Evolutionary conservation across 140 eudicot species (phyloP).

Genomic region (Flaveria floridana): DNA sequence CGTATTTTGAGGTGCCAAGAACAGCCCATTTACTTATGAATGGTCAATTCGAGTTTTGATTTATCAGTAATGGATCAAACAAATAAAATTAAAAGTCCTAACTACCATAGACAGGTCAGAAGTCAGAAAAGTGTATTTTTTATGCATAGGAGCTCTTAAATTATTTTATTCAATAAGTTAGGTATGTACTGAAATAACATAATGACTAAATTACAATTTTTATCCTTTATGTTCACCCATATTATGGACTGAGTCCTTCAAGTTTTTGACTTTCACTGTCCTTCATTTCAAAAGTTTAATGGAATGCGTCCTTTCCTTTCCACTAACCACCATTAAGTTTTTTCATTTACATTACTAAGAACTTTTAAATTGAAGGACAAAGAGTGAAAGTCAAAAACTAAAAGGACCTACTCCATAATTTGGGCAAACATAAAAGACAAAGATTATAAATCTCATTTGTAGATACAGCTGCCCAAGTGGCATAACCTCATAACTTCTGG

Average conservation of each 20-base stretch:
- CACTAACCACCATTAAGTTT: too few species aligned
- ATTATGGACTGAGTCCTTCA: neutral
- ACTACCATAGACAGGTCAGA: neutral
- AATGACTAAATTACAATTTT: neutral
- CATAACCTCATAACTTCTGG: too few species aligned
- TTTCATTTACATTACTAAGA: too few species aligned
- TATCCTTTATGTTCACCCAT: neutral
- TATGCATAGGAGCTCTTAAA: neutral
- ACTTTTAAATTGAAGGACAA: too few species aligned
- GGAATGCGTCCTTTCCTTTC: too few species aligned
- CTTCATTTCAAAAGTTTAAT: too few species aligned
- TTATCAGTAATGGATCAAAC: neutral
- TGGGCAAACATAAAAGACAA: too few species aligned
- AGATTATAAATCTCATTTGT: too few species aligned
- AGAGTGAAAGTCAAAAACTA: too few species aligned
- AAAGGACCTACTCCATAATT: too few species aligned
- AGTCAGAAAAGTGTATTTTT: neutral
- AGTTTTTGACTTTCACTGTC: too few species aligned
- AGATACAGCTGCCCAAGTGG: too few species aligned
- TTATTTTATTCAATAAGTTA: neutral
- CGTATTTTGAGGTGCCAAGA: neutral
- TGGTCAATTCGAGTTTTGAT: neutral
- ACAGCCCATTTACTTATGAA: neutral
- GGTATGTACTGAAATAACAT: neutral
- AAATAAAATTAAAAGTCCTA: neutral